Percentiles rank a stretch among this genome's conserved stretches.
Conservation (phyloP, 306 rosid genomes). For the Prunus mongolica region DNA sequence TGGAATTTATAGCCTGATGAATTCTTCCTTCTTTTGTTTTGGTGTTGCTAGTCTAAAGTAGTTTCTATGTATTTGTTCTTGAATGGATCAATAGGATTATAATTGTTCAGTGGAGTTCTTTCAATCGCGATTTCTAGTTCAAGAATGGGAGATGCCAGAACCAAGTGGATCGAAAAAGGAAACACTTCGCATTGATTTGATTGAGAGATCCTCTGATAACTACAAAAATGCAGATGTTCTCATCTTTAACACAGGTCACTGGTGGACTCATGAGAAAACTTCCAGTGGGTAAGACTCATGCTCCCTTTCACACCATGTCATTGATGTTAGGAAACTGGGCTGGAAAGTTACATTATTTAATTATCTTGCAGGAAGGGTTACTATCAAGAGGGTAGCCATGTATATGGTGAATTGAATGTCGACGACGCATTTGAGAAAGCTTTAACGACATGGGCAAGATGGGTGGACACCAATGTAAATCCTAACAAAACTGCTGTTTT, state of each 20-base stretch:
- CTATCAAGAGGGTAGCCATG: conserved; percentile 27
- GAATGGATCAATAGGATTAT: conserved; percentile 20
- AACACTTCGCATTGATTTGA: conserved; percentile 26
- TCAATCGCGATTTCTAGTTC: conserved; percentile 27
- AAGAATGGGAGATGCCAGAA: conserved; percentile 19
- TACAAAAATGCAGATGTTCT: conserved; percentile 25
- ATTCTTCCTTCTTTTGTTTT: neutral
- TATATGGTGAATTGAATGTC: conserved; percentile 18
- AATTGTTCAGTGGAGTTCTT: conserved; percentile 29
- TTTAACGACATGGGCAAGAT: conserved; percentile 21
- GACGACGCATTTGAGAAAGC: conserved; percentile 16
- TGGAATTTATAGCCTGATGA: neutral
- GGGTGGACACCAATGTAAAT: conserved; percentile 21
- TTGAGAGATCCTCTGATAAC: conserved; percentile 5
- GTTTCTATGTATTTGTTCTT: neutral
- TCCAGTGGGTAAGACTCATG: conserved; percentile 11
- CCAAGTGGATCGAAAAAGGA: conserved; percentile 21
- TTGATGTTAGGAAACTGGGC: neutral
- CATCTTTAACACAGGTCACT: conserved; percentile 30
- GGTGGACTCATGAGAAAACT: conserved; percentile 37
- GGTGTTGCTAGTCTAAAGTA: neutral
- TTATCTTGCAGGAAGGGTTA: conserved; percentile 20
- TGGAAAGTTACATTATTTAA: neutral
- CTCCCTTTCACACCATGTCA: neutral
- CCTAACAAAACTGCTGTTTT: conserved; percentile 19